Evolutionary conservation across 129 eudicot species (phyloP).

Genomic region (Escallonia rubra): DNA sequence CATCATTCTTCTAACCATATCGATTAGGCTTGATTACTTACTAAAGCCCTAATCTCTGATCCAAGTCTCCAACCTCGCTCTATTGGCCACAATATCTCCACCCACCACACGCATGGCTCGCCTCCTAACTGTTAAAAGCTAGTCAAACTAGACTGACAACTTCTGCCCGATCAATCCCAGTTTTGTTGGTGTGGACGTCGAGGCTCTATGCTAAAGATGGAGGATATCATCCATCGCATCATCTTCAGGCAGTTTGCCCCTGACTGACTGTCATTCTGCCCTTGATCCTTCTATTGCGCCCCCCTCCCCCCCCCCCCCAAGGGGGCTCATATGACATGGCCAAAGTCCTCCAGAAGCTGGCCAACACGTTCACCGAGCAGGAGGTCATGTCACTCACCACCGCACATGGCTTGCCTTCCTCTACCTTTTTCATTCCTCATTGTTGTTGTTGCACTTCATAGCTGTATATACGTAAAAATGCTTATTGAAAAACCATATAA

Average conservation of each 20-base stretch:
- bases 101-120: background rate
- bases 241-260: slow-evolving; percentile 37
- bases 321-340: slow-evolving; percentile 29
- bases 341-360: slow-evolving; percentile 20
- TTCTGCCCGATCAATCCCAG: background rate
- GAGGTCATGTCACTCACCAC: slow-evolving; percentile 23
- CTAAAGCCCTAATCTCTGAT: slow-evolving; percentile 16
- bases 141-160: slow-evolving; percentile 12
- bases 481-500: too few species aligned
- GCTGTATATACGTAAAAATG: too few species aligned
- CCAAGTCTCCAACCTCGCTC: background rate
- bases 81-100: background rate
- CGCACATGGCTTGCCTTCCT: slow-evolving; percentile 49
- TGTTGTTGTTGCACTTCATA: too few species aligned
- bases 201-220: slow-evolving; percentile 32
- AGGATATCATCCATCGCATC: slow-evolving; percentile 48
- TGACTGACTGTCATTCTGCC: slow-evolving; percentile 50
- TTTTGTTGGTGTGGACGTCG: slow-evolving; percentile 6
- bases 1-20: too few species aligned
- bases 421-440: slow-evolving; percentile 13
- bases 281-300: slow-evolving; percentile 57
- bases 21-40: slow-evolving; percentile 6
- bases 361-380: slow-evolving; percentile 15
- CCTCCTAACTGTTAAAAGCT: slow-evolving; percentile 1
- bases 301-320: slow-evolving; percentile 25